Evolutionary conservation across 2,329 filamentous ascomycete species (phyloP), one percentile per base, ranked within the genome.

Genomic region (Coniochaeta sp.): DNA sequence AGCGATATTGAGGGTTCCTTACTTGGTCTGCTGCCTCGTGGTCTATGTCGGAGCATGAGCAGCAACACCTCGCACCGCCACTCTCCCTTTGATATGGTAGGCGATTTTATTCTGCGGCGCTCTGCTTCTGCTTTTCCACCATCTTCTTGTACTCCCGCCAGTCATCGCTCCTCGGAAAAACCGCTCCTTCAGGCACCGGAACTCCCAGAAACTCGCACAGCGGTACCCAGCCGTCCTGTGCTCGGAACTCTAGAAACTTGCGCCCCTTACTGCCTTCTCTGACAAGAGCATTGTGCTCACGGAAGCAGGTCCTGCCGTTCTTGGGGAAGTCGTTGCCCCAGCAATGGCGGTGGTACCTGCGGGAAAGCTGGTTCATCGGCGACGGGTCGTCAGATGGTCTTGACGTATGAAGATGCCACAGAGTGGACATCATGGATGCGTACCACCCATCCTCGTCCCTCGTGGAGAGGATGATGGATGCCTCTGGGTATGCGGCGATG

Each of bases 401-500:
- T 6, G 63, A 60, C 1, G 47, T 57, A 10, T 67, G 64, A 5
- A 47, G 38, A 54, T 72, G 70, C 44, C 66, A 59, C 16, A 73
- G 61, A 0, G 70, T 72, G 9, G 66, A 62, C 61, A 65, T 64
- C 73, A 73, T 74, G 59, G 72, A 81, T 62, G 76, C 75, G 66
- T 81, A 77, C 84, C 84, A 87, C 57, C 78, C 77, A 64, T 86
- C 79, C 16, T 85, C 80, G 55, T 85, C 78, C 24, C 84, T 77
- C 38, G 77, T 82, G 2, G 82, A 84, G 61, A 87, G 72, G 55
- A 88, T 81, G 62, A 87, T 77, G 71, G 84, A 84, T 17, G 84
- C 84, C 58, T 86, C 81, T 4, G 84, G 84, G 67, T 88, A 87
- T 14, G 83, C 82, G 62, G 81, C 77, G 52, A 85, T 81, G 52